Percentiles rank a stretch among this genome's conserved stretches.
Conservation (phyloP, 345 rosid species). For the Ceriops zippeliana region DNA sequence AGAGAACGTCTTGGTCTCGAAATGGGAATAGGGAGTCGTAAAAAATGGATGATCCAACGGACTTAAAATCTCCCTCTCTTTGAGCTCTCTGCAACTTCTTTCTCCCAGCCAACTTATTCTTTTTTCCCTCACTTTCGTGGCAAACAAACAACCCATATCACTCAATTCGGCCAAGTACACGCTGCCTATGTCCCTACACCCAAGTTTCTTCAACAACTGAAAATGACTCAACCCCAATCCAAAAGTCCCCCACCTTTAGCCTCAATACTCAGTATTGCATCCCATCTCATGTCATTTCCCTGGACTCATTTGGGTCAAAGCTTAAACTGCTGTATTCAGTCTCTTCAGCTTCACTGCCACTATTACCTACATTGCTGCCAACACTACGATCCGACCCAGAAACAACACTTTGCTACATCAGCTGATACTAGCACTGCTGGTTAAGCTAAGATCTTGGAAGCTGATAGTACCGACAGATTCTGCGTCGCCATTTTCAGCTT, state of each 20-base stretch:
- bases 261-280: conserved; percentile 58
- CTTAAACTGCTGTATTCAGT: conserved; percentile 31
- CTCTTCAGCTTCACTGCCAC: conserved; percentile 33
- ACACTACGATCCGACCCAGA: conserved; percentile 45
- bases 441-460: conserved; percentile 40
- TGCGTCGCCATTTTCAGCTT: conserved; percentile 33
- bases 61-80: conserved; percentile 63
- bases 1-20: conserved; percentile 78
- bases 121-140: conserved; percentile 85
- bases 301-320: conserved; percentile 37
- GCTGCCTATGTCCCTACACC: conserved; percentile 78
- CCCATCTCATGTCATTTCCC: conserved; percentile 69
- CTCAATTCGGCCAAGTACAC: conserved; percentile 71
- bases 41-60: conserved; percentile 78
- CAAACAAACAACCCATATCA: conserved; percentile 63
- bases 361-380: conserved; percentile 35
- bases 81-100: conserved; percentile 63
- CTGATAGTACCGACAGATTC: conserved; percentile 28
- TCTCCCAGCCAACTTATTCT: conserved; percentile 60
- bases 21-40: conserved; percentile 76
- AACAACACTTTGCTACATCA: conserved; percentile 37
- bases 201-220: conserved; percentile 61
- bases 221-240: conserved; percentile 65
- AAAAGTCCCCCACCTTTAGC: conserved; percentile 43
- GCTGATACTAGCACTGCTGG: conserved; percentile 31